Evolutionary conservation across 2,329 filamentous ascomycete genomes (phyloP).

Genomic region (Niveomyces coronatus): DNA sequence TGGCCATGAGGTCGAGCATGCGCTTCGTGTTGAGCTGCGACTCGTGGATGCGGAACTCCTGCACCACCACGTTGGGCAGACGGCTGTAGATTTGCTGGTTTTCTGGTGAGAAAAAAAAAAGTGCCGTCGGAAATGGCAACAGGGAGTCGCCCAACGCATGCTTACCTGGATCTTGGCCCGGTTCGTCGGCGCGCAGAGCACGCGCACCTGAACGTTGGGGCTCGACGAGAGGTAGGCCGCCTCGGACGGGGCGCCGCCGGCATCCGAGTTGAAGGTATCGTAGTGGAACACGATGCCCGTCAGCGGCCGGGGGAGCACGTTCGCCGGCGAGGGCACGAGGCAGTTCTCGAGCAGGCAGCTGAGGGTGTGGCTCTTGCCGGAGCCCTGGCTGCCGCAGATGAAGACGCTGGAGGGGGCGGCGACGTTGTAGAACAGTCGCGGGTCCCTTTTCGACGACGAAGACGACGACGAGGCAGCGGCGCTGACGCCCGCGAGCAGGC

Average conservation of each 20-base stretch:
- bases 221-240: constrained; percentile 43
- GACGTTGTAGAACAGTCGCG: constrained; percentile 35
- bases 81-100: constrained; percentile 29
- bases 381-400: constrained; percentile 55
- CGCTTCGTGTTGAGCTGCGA: constrained; percentile 44
- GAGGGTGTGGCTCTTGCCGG: constrained; percentile 53
- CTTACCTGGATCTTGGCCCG: constrained; percentile 27
- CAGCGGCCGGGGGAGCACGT: constrained; percentile 38
- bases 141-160: no score
- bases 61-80: constrained; percentile 35
- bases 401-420: constrained; percentile 46
- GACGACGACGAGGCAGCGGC: no score
- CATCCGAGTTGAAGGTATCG: constrained; percentile 42
- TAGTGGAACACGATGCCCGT: constrained; percentile 57
- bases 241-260: constrained; percentile 44
- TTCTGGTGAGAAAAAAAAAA: background rate
- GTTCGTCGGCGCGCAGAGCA: constrained; percentile 46
- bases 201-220: constrained; percentile 33
- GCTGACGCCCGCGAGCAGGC: constrained; percentile 10
- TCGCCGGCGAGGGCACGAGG: constrained; percentile 34
- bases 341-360: constrained; percentile 48
- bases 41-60: constrained; percentile 40
- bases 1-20: constrained; percentile 51
- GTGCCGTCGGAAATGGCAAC: background rate
- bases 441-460: constrained; percentile 10